Evolutionary conservation across 2,329 filamentous ascomycete species (phyloP).

Genomic region (Calonectria leucothoes): DNA sequence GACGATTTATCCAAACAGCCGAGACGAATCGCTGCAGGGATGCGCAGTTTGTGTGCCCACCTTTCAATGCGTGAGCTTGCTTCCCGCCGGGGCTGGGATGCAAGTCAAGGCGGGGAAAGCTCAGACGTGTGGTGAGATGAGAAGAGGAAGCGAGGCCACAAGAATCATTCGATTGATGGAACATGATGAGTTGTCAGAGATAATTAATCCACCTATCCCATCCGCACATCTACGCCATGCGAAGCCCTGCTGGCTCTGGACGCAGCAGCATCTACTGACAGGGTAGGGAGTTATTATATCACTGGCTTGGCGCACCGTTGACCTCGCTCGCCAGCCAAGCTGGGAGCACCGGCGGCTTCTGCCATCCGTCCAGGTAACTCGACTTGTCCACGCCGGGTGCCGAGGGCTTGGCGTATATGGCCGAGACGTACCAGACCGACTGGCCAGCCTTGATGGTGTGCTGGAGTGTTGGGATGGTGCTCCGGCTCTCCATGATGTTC

Average conservation of each 20-base stretch:
- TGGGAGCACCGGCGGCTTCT: constrained; percentile 67
- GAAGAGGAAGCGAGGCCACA: constrained; percentile 8
- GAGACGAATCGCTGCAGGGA: constrained; percentile 27
- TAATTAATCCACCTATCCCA: background rate
- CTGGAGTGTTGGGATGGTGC: constrained; percentile 77
- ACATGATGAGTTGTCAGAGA: background rate
- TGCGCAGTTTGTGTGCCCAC: constrained; percentile 27
- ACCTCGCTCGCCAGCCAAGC: constrained; percentile 70
- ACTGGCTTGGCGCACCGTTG: constrained; percentile 25
- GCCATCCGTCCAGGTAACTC: constrained; percentile 71
- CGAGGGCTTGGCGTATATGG: constrained; percentile 76
- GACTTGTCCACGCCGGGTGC: constrained; percentile 62
- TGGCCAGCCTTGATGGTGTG: constrained; percentile 68
- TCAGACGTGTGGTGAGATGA: constrained; percentile 11
- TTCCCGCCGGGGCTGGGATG: constrained; percentile 30
- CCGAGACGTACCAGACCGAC: constrained; percentile 75
- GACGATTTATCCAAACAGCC: constrained; percentile 32
- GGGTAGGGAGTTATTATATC: constrained; percentile 13
- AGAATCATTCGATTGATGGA: constrained; percentile 42
- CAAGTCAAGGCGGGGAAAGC: constrained; percentile 7
- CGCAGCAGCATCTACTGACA: background rate
- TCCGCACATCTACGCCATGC: background rate
- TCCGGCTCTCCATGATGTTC: constrained; percentile 79
- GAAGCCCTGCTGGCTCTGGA: background rate
- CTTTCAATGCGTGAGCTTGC: constrained; percentile 12